These are phyloP conservation scores for Datisca glomerata DNA, from an alignment of 306 rosid species.

Conservation along the genomic window DNA sequence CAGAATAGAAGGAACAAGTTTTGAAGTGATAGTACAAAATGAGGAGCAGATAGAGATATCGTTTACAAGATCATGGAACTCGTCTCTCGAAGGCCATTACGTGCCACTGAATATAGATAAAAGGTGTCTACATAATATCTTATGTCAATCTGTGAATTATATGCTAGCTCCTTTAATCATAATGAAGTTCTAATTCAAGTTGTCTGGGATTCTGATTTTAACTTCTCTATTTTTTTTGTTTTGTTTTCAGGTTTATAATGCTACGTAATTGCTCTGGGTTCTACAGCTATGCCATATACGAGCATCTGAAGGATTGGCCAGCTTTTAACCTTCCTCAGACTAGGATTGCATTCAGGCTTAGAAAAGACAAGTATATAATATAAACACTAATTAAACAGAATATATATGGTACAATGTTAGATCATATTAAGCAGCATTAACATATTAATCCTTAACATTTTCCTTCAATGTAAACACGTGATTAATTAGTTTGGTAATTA, in stretches of 20 bases:
- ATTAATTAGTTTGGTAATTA: too few species aligned
- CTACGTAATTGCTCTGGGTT: slow-evolving; percentile 73
- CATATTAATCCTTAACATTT: too few species aligned
- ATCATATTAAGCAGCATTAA: too few species aligned
- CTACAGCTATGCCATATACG: slow-evolving; percentile 81
- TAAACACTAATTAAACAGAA: too few species aligned
- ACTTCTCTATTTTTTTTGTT: too few species aligned
- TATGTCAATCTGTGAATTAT: background rate
- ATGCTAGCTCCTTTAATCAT: background rate
- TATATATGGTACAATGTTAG: too few species aligned
- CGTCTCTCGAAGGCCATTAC: slow-evolving; percentile 34
- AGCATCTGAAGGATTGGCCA: slow-evolving; percentile 73
- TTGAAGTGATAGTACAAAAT: slow-evolving; percentile 46
- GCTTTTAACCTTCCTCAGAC: slow-evolving; percentile 69
- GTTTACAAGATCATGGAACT: slow-evolving; percentile 66
- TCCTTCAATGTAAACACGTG: too few species aligned
- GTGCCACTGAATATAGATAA: slow-evolving; percentile 80
- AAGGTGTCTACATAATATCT: slow-evolving; percentile 32
- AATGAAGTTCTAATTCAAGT: too few species aligned
- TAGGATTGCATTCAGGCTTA: slow-evolving; percentile 83
- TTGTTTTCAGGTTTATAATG: slow-evolving; percentile 67
- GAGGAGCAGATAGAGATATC: slow-evolving; percentile 86
- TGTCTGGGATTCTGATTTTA: too few species aligned
- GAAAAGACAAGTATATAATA: slow-evolving; percentile 68
- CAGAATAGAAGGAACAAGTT: slow-evolving; percentile 53